These are phyloP conservation scores for Hypoxylon perforatum DNA, from an alignment of 495 filamentous ascomycete genomes.

Conservation along the genomic window DNA sequence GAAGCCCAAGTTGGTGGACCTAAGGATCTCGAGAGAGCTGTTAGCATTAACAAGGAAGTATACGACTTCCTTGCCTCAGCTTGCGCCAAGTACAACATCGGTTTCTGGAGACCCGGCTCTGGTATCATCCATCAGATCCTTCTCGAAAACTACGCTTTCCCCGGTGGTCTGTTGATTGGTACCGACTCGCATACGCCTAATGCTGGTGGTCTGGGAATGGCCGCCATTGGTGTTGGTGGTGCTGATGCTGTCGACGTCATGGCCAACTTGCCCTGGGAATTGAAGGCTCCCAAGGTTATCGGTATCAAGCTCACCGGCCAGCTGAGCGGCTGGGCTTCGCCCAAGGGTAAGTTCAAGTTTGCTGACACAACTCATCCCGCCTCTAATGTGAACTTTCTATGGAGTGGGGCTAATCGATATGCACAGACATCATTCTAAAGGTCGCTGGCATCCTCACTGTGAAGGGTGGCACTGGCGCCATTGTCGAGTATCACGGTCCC, in stretches of 20 bases:
- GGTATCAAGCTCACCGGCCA: conserved; percentile 93
- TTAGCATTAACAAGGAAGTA: conserved; percentile 98
- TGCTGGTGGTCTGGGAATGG: conserved; percentile 95
- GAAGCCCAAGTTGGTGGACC: conserved; percentile 94
- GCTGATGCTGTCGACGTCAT: conserved; percentile 99
- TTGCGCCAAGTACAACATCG: conserved; percentile 99
- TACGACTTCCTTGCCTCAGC: conserved; percentile 96
- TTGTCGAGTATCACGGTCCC: conserved; percentile 94
- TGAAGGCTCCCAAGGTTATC: conserved; percentile 97
- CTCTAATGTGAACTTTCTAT: no score
- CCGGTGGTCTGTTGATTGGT: conserved; percentile 96
- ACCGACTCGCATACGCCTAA: conserved; percentile 99
- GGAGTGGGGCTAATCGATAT: conserved; percentile 8
- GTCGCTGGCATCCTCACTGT: conserved; percentile 97
- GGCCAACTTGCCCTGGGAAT: conserved; percentile 97
- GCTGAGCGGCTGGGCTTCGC: conserved; percentile 91
- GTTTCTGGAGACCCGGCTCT: conserved; percentile 98
- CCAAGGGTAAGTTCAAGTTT: conserved; percentile 70
- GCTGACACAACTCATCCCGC: no score
- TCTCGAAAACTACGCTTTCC: conserved; percentile 99
- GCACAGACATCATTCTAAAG: conserved; percentile 91
- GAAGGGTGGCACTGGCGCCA: conserved; percentile 97
- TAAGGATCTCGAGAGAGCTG: conserved; percentile 92
- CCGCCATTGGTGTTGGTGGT: conserved; percentile 97
- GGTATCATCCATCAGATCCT: conserved; percentile 99